Evolutionary conservation across 305 asterid genomes (phyloP), one percentile per base, ranked within the genome.

Genomic region (Stenogyne calaminthoides): DNA sequence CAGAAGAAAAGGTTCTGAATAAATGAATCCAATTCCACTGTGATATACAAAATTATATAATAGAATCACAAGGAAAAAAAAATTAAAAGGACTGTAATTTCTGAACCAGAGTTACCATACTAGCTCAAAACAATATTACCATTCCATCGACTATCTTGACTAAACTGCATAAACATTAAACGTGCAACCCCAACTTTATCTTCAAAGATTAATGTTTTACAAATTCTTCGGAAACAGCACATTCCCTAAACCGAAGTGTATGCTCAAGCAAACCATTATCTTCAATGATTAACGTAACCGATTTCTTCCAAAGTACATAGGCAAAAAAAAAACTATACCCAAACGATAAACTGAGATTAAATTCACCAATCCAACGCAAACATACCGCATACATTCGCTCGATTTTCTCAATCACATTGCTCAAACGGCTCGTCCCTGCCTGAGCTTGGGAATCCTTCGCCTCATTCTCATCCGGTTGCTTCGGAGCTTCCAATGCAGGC

Each of bases 371-470:
- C 19, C 27, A 56, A 32, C 40, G 10, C 22, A 63, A 54, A 76
- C 90, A 61, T 88, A 94, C 99, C 98, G 93, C 97, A 73, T 94
- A 94, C 88, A 94, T 84, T 78, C 99, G 92, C 80, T 94, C 99
- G 78, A 94, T 94, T 81, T 84, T 88, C 80, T 94, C 98, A 71
- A 94, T 94, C 63, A 94, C 99, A 40, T 78, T 87, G 80, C 88
- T 85, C 86, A 94, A 76, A 9, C 97, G 96, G 84, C 86, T 92
- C 1, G 96, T 64, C 64, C 87, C 87, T 1, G 89, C 89, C 71
- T 80, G 85, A 1, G 78, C 90, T 32, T 76, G 80, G 51, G 88
- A 10, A 69, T 90, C 96, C 49, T 55, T 82, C 12, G 60, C 88
- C 32, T 84, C 93, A 77, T 77, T 76, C 75, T 87, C 96, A 18